Percentiles rank a stretch among this genome's conserved stretches.
These are phyloP conservation scores for Acorus calamus DNA, from an alignment of 106 monocot species.

Conservation along the genomic window DNA sequence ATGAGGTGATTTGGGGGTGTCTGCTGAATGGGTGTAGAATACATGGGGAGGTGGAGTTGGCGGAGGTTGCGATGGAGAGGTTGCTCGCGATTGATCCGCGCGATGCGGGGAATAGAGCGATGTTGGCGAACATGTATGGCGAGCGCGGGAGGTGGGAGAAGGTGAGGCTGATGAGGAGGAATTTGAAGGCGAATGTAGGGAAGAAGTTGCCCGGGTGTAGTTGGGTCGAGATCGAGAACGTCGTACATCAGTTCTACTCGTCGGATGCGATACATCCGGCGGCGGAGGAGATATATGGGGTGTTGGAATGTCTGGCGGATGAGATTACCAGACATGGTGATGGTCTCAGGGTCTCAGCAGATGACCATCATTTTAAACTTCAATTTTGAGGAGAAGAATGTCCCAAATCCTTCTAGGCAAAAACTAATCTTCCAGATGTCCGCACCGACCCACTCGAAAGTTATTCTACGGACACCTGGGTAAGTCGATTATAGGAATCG, in stretches of 20 bases:
- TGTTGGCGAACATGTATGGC: conserved; percentile 84
- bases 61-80: conserved; percentile 51
- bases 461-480: no score
- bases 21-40: conserved; percentile 84
- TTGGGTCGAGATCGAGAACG: conserved; percentile 73
- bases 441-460: no score
- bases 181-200: conserved; percentile 44
- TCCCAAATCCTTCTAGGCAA: no score
- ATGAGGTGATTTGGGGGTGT: conserved; percentile 91
- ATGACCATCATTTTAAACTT: no score
- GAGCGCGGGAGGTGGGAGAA: conserved; percentile 77
- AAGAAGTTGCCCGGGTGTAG: conserved; percentile 93
- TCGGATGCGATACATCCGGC: conserved; percentile 43
- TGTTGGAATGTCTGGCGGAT: conserved; percentile 32
- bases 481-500: no score
- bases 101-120: conserved; percentile 48
- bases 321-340: no score
- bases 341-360: no score
- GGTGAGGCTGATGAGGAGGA: conserved; percentile 64
- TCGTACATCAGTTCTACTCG: conserved; percentile 65
- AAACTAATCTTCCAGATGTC: no score
- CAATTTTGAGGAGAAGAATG: no score
- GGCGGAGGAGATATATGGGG: conserved; percentile 38
- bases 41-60: conserved; percentile 45
- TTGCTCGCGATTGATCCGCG: conserved; percentile 58